phyloP scores from a whole-genome alignment of 2,329 filamentous ascomycete species.

The Chalaropsis ovoidea region DNA sequence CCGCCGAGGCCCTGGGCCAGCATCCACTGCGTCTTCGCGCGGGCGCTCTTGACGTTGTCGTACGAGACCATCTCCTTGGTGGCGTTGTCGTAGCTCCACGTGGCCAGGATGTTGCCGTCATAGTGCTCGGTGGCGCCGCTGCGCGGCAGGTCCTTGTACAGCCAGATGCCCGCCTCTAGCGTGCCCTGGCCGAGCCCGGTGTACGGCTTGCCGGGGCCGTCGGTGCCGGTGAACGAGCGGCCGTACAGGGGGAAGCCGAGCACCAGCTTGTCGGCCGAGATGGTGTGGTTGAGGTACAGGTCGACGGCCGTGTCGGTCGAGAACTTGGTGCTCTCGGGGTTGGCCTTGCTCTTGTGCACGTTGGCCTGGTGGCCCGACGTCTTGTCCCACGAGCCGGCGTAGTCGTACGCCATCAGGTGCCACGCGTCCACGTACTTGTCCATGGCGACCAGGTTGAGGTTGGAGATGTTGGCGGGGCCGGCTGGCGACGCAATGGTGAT shows the following conservation, averaged over 20 bases:
- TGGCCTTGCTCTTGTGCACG: slow-evolving; percentile 35
- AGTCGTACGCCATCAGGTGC: slow-evolving; percentile 61
- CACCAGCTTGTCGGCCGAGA: slow-evolving; percentile 57
- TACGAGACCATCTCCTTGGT: slow-evolving; percentile 59
- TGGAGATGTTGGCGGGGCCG: slow-evolving; percentile 40
- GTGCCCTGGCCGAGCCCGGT: slow-evolving; percentile 50
- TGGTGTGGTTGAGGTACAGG: slow-evolving; percentile 45
- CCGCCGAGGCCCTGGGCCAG: slow-evolving; percentile 53
- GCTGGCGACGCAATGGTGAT: slow-evolving; percentile 45
- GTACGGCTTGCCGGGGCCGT: slow-evolving; percentile 55
- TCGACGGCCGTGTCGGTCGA: slow-evolving; percentile 55
- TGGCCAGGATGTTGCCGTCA: slow-evolving; percentile 50
- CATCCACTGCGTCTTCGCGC: slow-evolving; percentile 56
- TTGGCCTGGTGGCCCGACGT: slow-evolving; percentile 60
- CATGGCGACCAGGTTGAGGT: slow-evolving; percentile 46
- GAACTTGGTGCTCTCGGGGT: slow-evolving; percentile 54
- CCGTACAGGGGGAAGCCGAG: slow-evolving; percentile 76
- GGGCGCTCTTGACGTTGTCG: slow-evolving; percentile 50
- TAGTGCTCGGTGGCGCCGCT: slow-evolving; percentile 48
- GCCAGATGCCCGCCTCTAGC: slow-evolving; percentile 67
- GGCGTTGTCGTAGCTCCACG: slow-evolving; percentile 57
- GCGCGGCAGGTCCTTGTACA: slow-evolving; percentile 67
- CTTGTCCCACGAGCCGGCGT: slow-evolving; percentile 56
- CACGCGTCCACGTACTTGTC: slow-evolving; percentile 48
- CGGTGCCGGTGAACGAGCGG: slow-evolving; percentile 51